Conservation (phyloP, 176 grass and related monocot genomes). For the Zizania latifolia region DNA sequence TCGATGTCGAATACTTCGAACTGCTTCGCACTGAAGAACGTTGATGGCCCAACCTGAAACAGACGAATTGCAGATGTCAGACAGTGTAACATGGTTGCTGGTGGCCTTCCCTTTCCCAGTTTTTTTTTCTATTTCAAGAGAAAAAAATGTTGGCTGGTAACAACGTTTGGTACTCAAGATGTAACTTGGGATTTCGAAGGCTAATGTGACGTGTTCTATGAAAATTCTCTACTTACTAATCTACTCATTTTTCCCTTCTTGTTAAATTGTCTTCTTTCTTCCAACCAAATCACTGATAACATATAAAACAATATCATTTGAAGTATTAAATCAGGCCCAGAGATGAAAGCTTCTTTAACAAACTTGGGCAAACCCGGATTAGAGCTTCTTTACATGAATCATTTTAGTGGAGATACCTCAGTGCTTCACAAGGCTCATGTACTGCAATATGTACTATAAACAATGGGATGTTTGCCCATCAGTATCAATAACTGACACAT, state of each 20-base stretch:
- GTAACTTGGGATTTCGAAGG: background rate
- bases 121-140: too few species aligned
- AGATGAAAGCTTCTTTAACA: background rate
- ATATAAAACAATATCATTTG: background rate
- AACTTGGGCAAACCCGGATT: background rate
- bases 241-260: background rate
- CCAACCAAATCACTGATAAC: background rate
- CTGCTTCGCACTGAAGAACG: constrained; percentile 96
- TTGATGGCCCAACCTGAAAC: constrained; percentile 86
- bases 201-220: background rate
- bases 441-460: background rate
- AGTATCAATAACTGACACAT: background rate
- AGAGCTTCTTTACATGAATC: background rate
- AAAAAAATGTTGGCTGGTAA: background rate
- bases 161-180: background rate
- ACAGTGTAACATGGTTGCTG: too few species aligned
- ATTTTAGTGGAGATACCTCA: background rate
- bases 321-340: background rate
- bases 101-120: too few species aligned
- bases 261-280: too few species aligned
- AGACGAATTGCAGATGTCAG: constrained; percentile 12
- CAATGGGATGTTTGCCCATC: background rate
- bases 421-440: background rate
- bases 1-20: constrained; percentile 92
- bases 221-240: background rate